Base-by-base conservation (phyloP, 441 rosid genomes). In the Kokia cookei region DNA sequence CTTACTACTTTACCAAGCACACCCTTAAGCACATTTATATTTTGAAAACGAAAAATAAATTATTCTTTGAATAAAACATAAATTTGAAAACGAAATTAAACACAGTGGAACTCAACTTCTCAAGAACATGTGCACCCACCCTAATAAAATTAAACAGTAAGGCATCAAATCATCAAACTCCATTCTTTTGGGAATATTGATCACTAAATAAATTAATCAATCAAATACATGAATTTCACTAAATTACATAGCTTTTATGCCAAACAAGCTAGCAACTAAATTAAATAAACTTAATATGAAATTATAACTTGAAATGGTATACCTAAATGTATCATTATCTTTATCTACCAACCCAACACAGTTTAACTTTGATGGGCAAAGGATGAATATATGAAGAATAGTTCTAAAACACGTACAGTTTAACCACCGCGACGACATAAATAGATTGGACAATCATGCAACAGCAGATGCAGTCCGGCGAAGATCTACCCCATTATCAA, bases 391-490 rank as follows among this genome's bases (percentile, higher is more conserved):
- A 32, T 32, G 37, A 32, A 32, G 37, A 32, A 5, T 32, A 32
- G 37, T 5, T 5, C 59, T 57, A 58, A 29, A 70, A 27, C 22
- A 47, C 58, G 19, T 5, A 50, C 55, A 50, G 15, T 5, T 50
- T 50, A 15, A 32, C 37, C 37, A 32, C 37, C 7, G 37, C 37
- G 37, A 14, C 37, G 37, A 14, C 14, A 48, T 13, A 48, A 48
- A 48, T 12, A 12, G 53, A 48, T 48, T 4, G 53, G 53, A 13
- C 29, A 59, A 27, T 59, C 90, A 95, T 55, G 80, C 88, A 77
- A 88, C 86, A 1, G 98, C 91, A 65, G 99, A 96, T 69, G 99
- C 69, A 58, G 98, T 92, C 0, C 99, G 94, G 2, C 97, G 93
- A 54, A 84, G 87, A 83, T 91, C 93, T 62, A 83, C 79, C 12